Evolutionary conservation across 2,329 filamentous ascomycete species (phyloP), one percentile per base, ranked within the genome.

Genomic region (Neodidymelliopsis sp.): DNA sequence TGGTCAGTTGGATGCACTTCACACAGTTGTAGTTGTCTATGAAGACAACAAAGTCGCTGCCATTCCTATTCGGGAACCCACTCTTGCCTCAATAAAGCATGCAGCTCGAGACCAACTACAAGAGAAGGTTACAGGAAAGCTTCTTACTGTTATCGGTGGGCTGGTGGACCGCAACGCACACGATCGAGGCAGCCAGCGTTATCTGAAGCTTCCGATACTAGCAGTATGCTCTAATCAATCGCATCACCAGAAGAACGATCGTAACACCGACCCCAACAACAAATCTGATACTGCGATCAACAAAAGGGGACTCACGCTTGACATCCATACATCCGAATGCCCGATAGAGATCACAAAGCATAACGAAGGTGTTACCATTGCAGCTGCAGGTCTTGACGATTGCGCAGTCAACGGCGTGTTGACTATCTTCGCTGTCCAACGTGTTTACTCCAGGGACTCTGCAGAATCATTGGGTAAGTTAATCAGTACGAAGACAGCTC

Each of bases 271-370:
- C n/a, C n/a, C n/a, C n/a, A n/a, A n/a, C n/a, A n/a, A n/a, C n/a
- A n/a, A n/a, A n/a, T n/a, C n/a, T n/a, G n/a, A 31, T 35, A 27
- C 37, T 25, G 3, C 28, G 57, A 4, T 25, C 6, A 8, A 30
- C 13, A 6, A 18, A 2, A 5, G 28, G 13, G 20, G 35, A 4
- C 23, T 52, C 15, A 37, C 40, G 8, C 35, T 71, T 9, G 67
- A 70, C 39, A 38, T 72, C 1, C 66, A 70, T 35, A 70, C 62
- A 1, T 55, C 56, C 5, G 67, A 71, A 44, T 51, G 56, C 15
- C 66, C 67, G 2, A 66, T 71, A 16, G 54, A 55, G 10, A 22
- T 57, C 9, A 57, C 54, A 15, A 31, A 54, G 2, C 49, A 59
- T 16, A 57, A 57, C 31, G 53, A 56, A 20, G 33, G 40, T 11